These are phyloP conservation scores for Fistulinella cinereoalba DNA, from an alignment of 1,284 basidiomycete species.

Conservation along the genomic window DNA sequence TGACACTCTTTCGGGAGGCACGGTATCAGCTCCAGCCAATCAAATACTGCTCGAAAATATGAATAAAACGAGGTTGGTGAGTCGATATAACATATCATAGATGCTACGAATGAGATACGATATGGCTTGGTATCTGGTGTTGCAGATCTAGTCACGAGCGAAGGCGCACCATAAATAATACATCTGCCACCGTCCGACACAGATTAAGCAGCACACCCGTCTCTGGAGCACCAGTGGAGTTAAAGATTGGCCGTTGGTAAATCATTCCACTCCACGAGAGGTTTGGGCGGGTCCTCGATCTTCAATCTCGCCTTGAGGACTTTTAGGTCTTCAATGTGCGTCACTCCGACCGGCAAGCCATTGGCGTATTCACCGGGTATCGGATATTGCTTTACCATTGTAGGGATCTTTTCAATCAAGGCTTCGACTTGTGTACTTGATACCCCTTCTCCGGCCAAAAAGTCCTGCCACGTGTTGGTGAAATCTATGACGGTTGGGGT, in stretches of 20 bases:
- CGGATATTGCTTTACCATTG: conserved; percentile 30
- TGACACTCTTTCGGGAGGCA: too few relatives aligned
- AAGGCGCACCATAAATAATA: too few relatives aligned
- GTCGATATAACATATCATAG: too few relatives aligned
- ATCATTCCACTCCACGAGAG: conserved; percentile 68
- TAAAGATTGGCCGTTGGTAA: conserved; percentile 51
- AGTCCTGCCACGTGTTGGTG: conserved; percentile 53
- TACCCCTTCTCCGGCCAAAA: conserved; percentile 44
- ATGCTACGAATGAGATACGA: too few relatives aligned
- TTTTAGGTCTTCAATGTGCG: conserved; percentile 66
- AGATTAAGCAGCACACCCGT: too few relatives aligned
- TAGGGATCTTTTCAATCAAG: conserved; percentile 53
- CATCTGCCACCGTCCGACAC: too few relatives aligned
- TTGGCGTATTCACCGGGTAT: conserved; percentile 49
- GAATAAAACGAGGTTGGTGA: too few relatives aligned
- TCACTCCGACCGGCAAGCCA: conserved; percentile 48
- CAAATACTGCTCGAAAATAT: too few relatives aligned
- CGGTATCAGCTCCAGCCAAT: too few relatives aligned
- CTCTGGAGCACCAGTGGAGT: too few relatives aligned
- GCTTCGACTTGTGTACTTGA: conserved; percentile 44
- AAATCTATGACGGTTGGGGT: conserved; percentile 51
- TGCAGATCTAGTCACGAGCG: too few relatives aligned
- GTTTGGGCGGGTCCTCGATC: conserved; percentile 51
- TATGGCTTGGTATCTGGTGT: too few relatives aligned
- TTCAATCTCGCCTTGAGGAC: conserved; percentile 66